A percentile compares a stretch with the other conserved stretches of the same genome.
These are phyloP conservation scores for Flaveria robusta DNA, from an alignment of 129 eudicot species.

Conservation along the genomic window DNA sequence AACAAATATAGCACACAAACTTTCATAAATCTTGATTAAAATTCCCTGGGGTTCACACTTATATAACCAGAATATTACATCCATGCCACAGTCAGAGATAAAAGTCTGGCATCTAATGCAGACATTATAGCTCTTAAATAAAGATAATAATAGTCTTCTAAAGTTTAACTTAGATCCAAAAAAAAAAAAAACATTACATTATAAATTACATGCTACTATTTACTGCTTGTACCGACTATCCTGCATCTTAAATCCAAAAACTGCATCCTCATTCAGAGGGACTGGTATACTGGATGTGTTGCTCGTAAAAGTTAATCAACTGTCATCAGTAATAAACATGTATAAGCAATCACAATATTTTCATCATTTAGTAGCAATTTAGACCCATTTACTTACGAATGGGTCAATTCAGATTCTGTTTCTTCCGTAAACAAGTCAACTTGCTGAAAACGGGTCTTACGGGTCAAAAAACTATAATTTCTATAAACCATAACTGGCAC, in stretches of 20 bases:
- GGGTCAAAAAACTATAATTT: neutral
- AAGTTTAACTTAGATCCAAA: conserved; percentile 12
- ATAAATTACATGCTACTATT: conserved; percentile 35
- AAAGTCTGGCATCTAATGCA: neutral
- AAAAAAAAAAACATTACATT: conserved; percentile 17
- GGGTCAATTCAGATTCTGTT: neutral
- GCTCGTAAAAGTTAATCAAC: conserved; percentile 80
- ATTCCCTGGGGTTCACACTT: conserved; percentile 17
- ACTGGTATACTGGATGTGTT: conserved; percentile 53
- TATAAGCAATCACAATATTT: neutral
- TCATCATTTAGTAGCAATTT: neutral
- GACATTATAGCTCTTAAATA: neutral
- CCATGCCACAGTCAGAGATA: conserved; percentile 9
- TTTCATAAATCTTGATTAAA: conserved; percentile 4
- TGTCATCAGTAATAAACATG: conserved; percentile 34
- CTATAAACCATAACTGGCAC: neutral
- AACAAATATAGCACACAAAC: conserved; percentile 19
- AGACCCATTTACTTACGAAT: neutral
- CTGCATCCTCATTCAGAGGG: conserved; percentile 40
- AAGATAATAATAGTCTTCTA: neutral
- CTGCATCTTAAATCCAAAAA: neutral
- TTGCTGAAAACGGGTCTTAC: neutral
- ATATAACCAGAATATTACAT: conserved; percentile 7
- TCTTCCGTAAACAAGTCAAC: neutral
- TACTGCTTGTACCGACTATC: conserved; percentile 26